These are phyloP conservation scores for Babjeviella inositovora DNA, from an alignment of 805 yeast species.

Conservation along the genomic window DNA sequence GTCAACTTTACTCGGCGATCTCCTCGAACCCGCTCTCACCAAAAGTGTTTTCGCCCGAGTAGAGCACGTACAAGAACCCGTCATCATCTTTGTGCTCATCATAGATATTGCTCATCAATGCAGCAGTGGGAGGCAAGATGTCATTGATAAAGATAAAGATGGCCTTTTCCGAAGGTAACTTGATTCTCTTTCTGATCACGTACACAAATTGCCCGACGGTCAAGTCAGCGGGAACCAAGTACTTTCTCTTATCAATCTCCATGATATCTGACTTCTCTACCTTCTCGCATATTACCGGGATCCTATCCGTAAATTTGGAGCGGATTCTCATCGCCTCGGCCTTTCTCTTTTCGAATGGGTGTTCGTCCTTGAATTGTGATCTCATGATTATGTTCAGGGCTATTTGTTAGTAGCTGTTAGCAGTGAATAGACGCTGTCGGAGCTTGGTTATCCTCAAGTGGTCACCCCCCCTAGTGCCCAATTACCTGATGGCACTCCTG, in stretches of 20 bases:
- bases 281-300: slow-evolving; percentile 95
- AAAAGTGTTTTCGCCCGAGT: slow-evolving; percentile 96
- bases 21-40: slow-evolving; percentile 30
- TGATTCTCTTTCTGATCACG: slow-evolving; percentile 91
- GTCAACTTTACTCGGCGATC: slow-evolving; percentile 2
- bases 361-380: slow-evolving; percentile 90
- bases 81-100: slow-evolving; percentile 97
- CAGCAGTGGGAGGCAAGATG: slow-evolving; percentile 95
- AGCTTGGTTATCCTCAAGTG: slow-evolving; percentile 1
- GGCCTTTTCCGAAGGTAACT: slow-evolving; percentile 94
- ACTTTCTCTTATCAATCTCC: slow-evolving; percentile 93
- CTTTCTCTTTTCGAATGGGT: slow-evolving; percentile 88
- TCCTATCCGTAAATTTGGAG: slow-evolving; percentile 77
- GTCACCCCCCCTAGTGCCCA: background rate
- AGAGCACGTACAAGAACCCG: slow-evolving; percentile 89
- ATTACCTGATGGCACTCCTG: background rate
- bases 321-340: slow-evolving; percentile 88
- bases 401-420: slow-evolving; percentile 1
- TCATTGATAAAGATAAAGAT: slow-evolving; percentile 95
- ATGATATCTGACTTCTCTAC: slow-evolving; percentile 94
- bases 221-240: slow-evolving; percentile 88
- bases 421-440: slow-evolving; percentile 1
- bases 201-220: slow-evolving; percentile 98
- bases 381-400: slow-evolving; percentile 32
- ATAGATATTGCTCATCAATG: slow-evolving; percentile 86